Evolutionary conservation across 2,329 filamentous ascomycete genomes (phyloP).

Genomic region (Madurella mycetomatis): DNA sequence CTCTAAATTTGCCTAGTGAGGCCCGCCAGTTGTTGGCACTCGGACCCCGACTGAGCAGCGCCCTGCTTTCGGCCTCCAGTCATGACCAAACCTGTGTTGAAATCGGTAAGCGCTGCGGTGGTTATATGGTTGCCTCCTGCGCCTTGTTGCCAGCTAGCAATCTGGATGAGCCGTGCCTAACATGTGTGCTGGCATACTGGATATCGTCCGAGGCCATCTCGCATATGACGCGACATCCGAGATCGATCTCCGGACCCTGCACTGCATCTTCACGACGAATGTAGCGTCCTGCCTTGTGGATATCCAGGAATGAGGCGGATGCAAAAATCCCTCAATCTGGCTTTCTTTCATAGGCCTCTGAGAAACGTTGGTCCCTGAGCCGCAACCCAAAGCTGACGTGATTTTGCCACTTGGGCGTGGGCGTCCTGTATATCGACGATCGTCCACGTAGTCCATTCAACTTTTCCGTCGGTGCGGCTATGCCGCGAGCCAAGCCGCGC

Average conservation of each 20-base stretch:
- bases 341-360: background rate
- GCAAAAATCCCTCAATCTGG: background rate
- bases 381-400: constrained; percentile 6
- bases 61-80: background rate
- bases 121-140: background rate
- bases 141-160: background rate
- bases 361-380: background rate
- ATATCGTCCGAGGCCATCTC: background rate
- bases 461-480: constrained; percentile 1
- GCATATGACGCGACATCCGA: background rate
- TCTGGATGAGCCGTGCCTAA: background rate
- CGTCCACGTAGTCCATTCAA: constrained; percentile 11
- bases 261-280: background rate
- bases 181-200: background rate
- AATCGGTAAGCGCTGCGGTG: too few relatives aligned
- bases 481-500: constrained; percentile 8
- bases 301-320: background rate
- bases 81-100: background rate
- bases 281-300: background rate
- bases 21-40: too few relatives aligned
- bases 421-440: background rate
- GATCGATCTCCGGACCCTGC: background rate
- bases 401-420: constrained; percentile 6
- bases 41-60: background rate
- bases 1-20: too few relatives aligned